Evolutionary conservation across 2,329 filamentous ascomycete genomes (phyloP).

Genomic region (Fusarium lateritium): DNA sequence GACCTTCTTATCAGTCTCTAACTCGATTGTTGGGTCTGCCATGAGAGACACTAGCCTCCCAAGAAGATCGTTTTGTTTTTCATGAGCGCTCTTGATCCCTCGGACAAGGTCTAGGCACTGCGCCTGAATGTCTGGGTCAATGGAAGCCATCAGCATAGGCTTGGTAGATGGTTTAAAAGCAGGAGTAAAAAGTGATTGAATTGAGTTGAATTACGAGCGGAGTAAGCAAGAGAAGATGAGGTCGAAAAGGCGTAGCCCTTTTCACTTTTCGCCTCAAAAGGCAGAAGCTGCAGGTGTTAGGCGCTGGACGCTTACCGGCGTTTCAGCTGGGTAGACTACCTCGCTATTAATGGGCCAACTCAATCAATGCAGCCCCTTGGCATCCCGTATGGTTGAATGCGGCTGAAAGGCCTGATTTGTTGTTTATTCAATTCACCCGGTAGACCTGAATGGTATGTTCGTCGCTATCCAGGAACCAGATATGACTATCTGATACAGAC

Average conservation of each 20-base stretch:
- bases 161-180: background rate
- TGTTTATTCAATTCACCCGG: no score
- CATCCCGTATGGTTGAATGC: no score
- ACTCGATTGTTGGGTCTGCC: background rate
- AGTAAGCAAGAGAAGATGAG: background rate
- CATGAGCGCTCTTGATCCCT: background rate
- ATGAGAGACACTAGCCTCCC: constrained; percentile 3
- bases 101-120: constrained; percentile 2
- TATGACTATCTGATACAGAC: no score
- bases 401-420: no score
- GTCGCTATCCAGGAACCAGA: no score
- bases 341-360: background rate
- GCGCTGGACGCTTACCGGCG: background rate
- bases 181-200: background rate
- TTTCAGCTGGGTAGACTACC: background rate
- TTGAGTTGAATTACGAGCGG: background rate
- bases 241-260: background rate
- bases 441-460: no score
- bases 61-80: constrained; percentile 15
- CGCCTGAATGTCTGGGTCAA: background rate
- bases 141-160: background rate
- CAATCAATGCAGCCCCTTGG: background rate
- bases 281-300: background rate
- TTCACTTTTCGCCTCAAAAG: background rate
- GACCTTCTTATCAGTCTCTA: background rate